Base-by-base conservation (phyloP, 2,329 filamentous ascomycete genomes). In the Zymoseptoria crescenta region DNA sequence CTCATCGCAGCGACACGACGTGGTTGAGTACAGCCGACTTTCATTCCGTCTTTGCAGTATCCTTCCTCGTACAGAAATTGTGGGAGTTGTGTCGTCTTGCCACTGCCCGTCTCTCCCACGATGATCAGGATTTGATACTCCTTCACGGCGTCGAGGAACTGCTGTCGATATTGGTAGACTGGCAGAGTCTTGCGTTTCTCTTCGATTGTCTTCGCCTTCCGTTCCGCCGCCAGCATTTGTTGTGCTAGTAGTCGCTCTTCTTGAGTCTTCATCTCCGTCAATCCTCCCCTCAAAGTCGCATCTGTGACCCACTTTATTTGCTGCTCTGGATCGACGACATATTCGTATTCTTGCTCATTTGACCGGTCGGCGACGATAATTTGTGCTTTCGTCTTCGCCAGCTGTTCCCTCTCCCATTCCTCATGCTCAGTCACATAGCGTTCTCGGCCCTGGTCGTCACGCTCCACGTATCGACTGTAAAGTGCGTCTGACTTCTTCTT, bases 1-100 rank as follows among this genome's bases (percentile, higher is more conserved):
- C 88, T 94, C 93, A 97, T 97, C 29, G 94, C 94, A 3, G 94
- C 94, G 9, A 99, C 94, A 79, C 94, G 86, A 67, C 94, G 86
- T 4, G 94, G 94, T 65, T 99, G 94, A 0, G 94, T 99, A 69
- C 92, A 96, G 4, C 89, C 93, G 9, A 99, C 84, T 73, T 93
- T 96, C 74, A 88, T 80, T 5, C 88, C 91, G 21, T 83, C 81
- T 70, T 93, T 91, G 2, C 91, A 96, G 68, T 89, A 96, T 1
- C 92, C 92, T 0, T 89, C 90, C 73, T 97, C 93, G 68, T 95
- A 87, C 0, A 97, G 81, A 71, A 96, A 99, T 69, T 97, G 94
- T 0, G 93, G 91, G 16, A 97, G 77, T 72, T 99, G 94, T 0
- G 94, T 99, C 0, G 93, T 96, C 75, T 99, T 99, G 67, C 94